Percentiles rank a stretch among this genome's conserved stretches.
phyloP scores from a whole-genome alignment of 352 stramenopile genomes.

The Phytophthora vignae region DNA sequence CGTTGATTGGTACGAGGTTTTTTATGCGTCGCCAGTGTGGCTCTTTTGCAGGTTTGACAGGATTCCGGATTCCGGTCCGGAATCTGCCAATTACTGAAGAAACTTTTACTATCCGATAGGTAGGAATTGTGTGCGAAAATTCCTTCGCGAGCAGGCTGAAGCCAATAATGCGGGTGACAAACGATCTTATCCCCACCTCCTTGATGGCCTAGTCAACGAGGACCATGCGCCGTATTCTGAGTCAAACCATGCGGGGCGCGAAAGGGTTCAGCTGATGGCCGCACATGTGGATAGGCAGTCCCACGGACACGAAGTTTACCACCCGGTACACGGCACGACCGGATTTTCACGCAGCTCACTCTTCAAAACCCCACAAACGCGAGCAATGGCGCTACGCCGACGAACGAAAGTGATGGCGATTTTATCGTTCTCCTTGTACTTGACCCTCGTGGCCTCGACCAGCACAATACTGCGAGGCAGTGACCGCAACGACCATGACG shows the following conservation, averaged over 20 bases:
- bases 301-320: not conserved
- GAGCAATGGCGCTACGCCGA: not conserved
- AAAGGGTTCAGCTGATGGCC: not conserved
- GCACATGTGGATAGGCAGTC: not conserved
- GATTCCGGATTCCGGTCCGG: too few species aligned
- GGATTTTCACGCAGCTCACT: not conserved
- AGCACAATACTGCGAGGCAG: not conserved
- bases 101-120: too few species aligned
- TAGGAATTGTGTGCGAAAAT: too few species aligned
- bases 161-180: not conserved
- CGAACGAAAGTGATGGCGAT: not conserved
- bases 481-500: not conserved
- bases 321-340: not conserved
- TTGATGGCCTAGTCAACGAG: not conserved
- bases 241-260: not conserved
- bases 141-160: too few species aligned
- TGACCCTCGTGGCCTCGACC: not conserved
- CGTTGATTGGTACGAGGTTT: too few species aligned
- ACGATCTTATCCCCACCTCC: not conserved
- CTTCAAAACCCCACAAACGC: not conserved
- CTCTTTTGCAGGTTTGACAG: too few species aligned
- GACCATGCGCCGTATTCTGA: not conserved
- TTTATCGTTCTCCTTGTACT: not conserved
- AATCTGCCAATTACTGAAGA: too few species aligned
- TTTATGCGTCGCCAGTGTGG: too few species aligned